Conservation (phyloP, 495 filamentous ascomycete species). For the Aspergillus panamensis region DNA sequence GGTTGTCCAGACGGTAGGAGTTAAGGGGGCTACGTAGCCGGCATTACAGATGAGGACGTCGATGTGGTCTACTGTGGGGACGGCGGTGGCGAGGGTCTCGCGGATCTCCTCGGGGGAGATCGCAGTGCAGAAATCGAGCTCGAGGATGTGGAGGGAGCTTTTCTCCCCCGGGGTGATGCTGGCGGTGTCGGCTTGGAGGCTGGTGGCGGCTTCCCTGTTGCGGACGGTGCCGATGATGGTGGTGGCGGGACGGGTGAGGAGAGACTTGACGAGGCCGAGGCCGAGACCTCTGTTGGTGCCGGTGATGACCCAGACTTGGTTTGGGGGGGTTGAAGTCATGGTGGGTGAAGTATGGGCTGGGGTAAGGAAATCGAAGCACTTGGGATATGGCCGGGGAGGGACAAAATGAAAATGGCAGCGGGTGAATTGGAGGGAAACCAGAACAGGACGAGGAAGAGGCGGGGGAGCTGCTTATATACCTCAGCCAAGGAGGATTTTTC, state of each 20-base stretch:
- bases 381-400: no score
- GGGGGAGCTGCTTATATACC: no score
- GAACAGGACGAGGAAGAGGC: no score
- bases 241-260: constrained; percentile 39
- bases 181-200: constrained; percentile 14
- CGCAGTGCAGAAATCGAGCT: constrained; percentile 36
- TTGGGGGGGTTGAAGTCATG: background rate
- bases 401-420: no score
- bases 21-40: constrained; percentile 26
- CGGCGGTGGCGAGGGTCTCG: background rate
- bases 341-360: no score
- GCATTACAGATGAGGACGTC: constrained; percentile 54
- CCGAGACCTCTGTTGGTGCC: constrained; percentile 51
- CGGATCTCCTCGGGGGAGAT: constrained; percentile 15
- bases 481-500: no score
- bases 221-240: constrained; percentile 49
- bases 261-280: constrained; percentile 34
- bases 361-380: no score
- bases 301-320: constrained; percentile 22
- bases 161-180: constrained; percentile 23
- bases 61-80: constrained; percentile 27
- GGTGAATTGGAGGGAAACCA: no score
- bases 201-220: constrained; percentile 22
- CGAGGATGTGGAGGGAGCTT: constrained; percentile 40
- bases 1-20: constrained; percentile 15